Percentiles rank a stretch among this genome's conserved stretches.
These are phyloP conservation scores for Fusarium chuoi DNA, from an alignment of 2,329 filamentous ascomycete species.

Conservation along the genomic window DNA sequence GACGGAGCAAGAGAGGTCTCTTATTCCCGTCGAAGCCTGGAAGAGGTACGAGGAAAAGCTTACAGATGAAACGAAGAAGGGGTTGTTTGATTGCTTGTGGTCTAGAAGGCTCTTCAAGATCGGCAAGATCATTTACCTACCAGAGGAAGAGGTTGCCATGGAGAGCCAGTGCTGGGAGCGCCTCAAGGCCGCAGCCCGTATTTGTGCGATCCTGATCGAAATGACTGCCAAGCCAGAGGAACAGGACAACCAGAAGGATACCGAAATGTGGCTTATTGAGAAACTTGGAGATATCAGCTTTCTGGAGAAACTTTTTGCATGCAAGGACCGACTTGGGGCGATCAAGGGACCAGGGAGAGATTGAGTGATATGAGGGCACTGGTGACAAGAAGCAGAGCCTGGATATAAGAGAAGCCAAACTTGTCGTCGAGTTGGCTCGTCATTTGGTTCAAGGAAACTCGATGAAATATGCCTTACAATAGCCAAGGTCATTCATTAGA, in stretches of 20 bases:
- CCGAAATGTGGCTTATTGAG: constrained; percentile 39
- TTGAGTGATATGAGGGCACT: not conserved
- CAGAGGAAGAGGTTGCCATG: constrained; percentile 45
- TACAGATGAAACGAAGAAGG: constrained; percentile 11
- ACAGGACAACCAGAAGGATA: constrained; percentile 13
- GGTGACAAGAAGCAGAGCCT: not conserved
- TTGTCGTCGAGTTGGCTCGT: not conserved
- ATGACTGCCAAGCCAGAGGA: constrained; percentile 38
- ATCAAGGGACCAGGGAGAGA: not conserved
- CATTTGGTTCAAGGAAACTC: not conserved
- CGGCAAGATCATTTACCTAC: constrained; percentile 40
- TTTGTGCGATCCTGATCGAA: constrained; percentile 44
- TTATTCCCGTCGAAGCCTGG: constrained; percentile 39
- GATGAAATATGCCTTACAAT: not conserved
- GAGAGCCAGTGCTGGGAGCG: constrained; percentile 40
- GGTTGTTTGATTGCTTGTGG: constrained; percentile 27
- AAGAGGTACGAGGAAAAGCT: constrained; percentile 39
- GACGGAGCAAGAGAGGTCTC: constrained; percentile 16
- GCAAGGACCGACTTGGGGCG: constrained; percentile 4
- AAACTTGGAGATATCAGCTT: constrained; percentile 42
- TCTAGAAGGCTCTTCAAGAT: constrained; percentile 38
- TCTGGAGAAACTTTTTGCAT: constrained; percentile 28
- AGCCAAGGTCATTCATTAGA: not conserved
- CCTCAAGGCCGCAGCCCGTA: constrained; percentile 38
- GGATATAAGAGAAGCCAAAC: not conserved